Conservation (phyloP, 345 rosid species). For the Rhizophora mangle region DNA sequence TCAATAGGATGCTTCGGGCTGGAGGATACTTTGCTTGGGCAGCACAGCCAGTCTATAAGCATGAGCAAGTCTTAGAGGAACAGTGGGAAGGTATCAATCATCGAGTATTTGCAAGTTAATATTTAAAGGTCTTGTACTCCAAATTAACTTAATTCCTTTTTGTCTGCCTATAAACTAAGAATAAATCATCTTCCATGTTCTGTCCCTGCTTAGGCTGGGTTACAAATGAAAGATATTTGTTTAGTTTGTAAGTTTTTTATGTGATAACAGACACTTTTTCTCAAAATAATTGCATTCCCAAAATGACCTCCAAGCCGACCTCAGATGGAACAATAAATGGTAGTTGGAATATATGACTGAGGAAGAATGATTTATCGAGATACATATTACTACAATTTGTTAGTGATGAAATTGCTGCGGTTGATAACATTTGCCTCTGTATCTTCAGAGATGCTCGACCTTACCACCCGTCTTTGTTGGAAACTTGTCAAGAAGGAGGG, state of each 20-base stretch:
- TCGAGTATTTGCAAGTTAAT: constrained; percentile 1
- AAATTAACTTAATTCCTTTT: background rate
- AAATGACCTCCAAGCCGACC: background rate
- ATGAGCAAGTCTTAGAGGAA: constrained; percentile 69
- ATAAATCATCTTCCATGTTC: background rate
- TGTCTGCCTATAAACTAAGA: background rate
- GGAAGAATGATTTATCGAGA: too few relatives aligned
- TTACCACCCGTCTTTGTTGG: constrained; percentile 91
- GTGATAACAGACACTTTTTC: background rate
- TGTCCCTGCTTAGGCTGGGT: background rate
- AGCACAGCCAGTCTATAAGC: constrained; percentile 97
- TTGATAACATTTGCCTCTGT: constrained; percentile 2
- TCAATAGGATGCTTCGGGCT: constrained; percentile 86
- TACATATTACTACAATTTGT: background rate
- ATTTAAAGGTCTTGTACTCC: constrained; percentile 7
- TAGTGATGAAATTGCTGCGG: background rate
- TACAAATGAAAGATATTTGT: too few relatives aligned
- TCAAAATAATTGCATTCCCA: background rate
- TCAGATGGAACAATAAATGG: background rate
- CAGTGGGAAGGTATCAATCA: constrained; percentile 85
- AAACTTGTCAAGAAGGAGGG: constrained; percentile 91
- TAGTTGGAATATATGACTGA: too few relatives aligned
- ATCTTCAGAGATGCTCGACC: constrained; percentile 80
- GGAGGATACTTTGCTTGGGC: constrained; percentile 99
- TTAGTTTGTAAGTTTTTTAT: background rate